A percentile compares a stretch with the other conserved stretches of the same genome.
Conservation (phyloP, 2,329 filamentous ascomycete genomes). For the Aspergillus cejpii region DNA sequence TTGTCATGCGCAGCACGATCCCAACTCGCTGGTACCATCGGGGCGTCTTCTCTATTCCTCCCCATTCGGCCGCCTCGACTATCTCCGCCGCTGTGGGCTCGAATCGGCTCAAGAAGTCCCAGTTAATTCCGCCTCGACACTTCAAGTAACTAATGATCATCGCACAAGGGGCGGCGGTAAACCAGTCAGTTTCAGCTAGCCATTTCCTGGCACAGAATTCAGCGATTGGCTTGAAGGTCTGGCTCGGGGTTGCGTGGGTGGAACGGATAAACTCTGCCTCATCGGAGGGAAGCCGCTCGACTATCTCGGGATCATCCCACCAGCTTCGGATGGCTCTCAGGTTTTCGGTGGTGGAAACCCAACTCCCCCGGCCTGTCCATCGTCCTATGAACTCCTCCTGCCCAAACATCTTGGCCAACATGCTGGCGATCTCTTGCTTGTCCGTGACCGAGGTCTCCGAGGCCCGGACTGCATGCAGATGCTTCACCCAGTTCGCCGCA, state of each 20-base stretch:
- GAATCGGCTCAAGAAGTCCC: neutral
- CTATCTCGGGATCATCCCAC: slow-evolving; percentile 1
- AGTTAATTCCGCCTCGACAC: neutral
- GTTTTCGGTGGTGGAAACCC: neutral
- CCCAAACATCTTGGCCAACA: neutral
- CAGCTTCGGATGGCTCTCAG: neutral
- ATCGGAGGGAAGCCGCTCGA: neutral
- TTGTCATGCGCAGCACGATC: neutral
- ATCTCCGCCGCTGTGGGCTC: slow-evolving; percentile 1
- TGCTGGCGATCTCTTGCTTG: neutral
- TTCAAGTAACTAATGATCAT: slow-evolving; percentile 3
- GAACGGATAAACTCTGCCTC: slow-evolving; percentile 1
- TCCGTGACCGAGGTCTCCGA: neutral
- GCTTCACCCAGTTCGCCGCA: neutral
- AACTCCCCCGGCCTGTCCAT: neutral
- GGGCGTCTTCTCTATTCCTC: neutral
- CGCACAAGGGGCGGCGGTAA: neutral
- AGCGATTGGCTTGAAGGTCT: neutral
- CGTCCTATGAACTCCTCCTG: neutral
- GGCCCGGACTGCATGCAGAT: neutral
- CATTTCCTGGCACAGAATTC: slow-evolving; percentile 3
- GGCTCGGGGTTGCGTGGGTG: neutral
- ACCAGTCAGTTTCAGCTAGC: neutral
- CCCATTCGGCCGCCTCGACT: slow-evolving; percentile 5
- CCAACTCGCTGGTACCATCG: slow-evolving; percentile 5